Percentiles rank a stretch among this genome's conserved stretches.
These are phyloP conservation scores for Skeletonema potamos DNA, from an alignment of 108 stramenopile species.

Conservation along the genomic window DNA sequence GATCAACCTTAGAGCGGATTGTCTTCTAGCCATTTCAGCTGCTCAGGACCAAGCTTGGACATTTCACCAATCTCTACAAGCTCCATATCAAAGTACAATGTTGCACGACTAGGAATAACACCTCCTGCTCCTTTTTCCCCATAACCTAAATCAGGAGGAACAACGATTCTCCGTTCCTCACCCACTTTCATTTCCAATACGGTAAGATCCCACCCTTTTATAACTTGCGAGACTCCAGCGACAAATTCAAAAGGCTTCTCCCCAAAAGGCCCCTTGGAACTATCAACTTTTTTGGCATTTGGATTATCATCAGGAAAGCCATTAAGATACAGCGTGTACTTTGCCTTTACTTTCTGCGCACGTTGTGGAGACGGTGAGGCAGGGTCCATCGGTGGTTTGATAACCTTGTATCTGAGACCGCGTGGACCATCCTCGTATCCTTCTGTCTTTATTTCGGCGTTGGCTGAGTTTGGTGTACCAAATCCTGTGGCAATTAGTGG, in stretches of 20 bases:
- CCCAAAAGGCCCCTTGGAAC: constrained; percentile 32
- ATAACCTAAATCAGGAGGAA: constrained; percentile 74
- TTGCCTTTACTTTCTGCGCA: constrained; percentile 50
- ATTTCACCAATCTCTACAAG: constrained; percentile 39
- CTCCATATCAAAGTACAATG: constrained; percentile 66
- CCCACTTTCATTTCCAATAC: constrained; percentile 71
- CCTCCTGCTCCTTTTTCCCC: constrained; percentile 55
- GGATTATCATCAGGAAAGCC: constrained; percentile 49
- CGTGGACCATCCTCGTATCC: constrained; percentile 22
- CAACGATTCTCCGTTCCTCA: constrained; percentile 49
- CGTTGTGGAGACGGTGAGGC: constrained; percentile 28
- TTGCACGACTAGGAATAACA: constrained; percentile 59
- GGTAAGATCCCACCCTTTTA: constrained; percentile 74
- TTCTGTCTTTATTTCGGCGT: not conserved
- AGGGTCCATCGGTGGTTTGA: constrained; percentile 18
- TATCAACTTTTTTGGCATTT: constrained; percentile 37
- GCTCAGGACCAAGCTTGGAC: constrained; percentile 31
- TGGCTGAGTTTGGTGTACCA: not conserved
- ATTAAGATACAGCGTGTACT: constrained; percentile 46
- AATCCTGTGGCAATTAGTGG: not conserved
- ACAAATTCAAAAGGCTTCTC: constrained; percentile 45
- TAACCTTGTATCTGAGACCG: constrained; percentile 51
- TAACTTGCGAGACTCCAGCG: constrained; percentile 62
- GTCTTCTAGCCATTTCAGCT: constrained; percentile 50
- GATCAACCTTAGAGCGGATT: constrained; percentile 52